Base-by-base conservation (phyloP, 164 flowering plant species). In the Berberis thunbergii region DNA sequence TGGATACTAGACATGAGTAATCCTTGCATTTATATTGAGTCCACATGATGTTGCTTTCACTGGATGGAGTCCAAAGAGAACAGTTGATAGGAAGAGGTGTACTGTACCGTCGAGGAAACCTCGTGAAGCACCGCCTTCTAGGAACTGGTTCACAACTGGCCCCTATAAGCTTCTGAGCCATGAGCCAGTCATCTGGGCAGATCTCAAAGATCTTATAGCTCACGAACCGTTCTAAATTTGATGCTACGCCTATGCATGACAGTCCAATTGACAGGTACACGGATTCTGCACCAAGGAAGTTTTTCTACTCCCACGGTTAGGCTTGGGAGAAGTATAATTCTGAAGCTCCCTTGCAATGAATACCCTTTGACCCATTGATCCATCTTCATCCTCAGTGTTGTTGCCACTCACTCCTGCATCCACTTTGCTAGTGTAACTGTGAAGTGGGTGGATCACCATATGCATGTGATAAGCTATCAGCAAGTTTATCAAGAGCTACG, bases 101-200 rank as follows among this genome's bases (percentile, higher is more conserved):
- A 57, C 69, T 76, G 63, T 80, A 92, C 13, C 83, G 70, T 77
- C 79, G 84, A 1, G 96, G 85, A 26, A 91, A 93, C 57, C 93
- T 67, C 3, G 93, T 68, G 67, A 89, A 75, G 80, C 96, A 92
- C 42, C 96, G 67, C 57, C 96, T 75, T 26, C 91, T 69, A 2
- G 96, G 98, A 72, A 92, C 73, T 3, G 96, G 98, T 69, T 89
- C 96, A 45, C 96, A 89, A 2, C 96, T 96, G 8, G 64, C 68
- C 40, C 86, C 68, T 91, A 87, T 84, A 8, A 92, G 88, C 74
- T 79, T 85, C 78, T 89, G 93, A 4, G 86, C 96, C 6, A 83
- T 43, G 53, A 69, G 75, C 93, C 96, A 89, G 42, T 83, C 85
- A 0, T 41, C 63, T 0, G 82, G 82, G 54, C 85, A 83, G 2